phyloP scores from a whole-genome alignment of 805 yeast species.

The Isabelozyma gotoi region DNA sequence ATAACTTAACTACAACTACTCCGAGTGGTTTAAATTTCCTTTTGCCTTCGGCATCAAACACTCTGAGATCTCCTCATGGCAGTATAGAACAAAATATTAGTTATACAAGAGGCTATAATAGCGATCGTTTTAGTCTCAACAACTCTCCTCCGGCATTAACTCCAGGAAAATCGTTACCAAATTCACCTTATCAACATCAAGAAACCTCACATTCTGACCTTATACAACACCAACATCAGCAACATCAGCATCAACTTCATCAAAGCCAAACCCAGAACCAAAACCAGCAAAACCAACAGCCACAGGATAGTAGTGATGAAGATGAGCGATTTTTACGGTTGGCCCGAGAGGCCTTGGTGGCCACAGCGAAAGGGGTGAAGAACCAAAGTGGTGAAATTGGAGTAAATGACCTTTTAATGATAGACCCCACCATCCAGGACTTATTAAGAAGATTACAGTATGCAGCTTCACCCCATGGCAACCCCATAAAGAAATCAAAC shows the following conservation, averaged over 20 bases:
- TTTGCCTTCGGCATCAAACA: neutral
- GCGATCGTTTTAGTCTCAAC: neutral
- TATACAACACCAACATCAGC: neutral
- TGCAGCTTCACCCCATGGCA: slow-evolving; percentile 59
- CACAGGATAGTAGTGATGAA: slow-evolving; percentile 29
- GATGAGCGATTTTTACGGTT: slow-evolving; percentile 56
- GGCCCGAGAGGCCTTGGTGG: slow-evolving; percentile 62
- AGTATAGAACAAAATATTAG: slow-evolving; percentile 13
- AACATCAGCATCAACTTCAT: neutral
- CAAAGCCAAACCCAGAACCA: slow-evolving; percentile 1
- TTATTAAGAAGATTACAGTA: slow-evolving; percentile 59
- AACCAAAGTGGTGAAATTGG: slow-evolving; percentile 8
- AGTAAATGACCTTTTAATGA: slow-evolving; percentile 25
- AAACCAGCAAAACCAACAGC: neutral
- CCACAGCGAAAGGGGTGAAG: slow-evolving; percentile 43
- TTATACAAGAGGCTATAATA: slow-evolving; percentile 10
- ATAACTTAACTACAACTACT: neutral
- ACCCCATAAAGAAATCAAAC: slow-evolving; percentile 36
- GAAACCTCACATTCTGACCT: neutral
- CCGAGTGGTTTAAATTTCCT: neutral
- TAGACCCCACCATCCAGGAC: slow-evolving; percentile 65
- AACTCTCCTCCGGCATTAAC: neutral
- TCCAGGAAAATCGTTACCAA: neutral
- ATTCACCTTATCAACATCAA: neutral
- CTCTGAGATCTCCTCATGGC: slow-evolving; percentile 3